Base-by-base conservation (phyloP, 176 grass and related monocot species). In the Oryza australiensis region DNA sequence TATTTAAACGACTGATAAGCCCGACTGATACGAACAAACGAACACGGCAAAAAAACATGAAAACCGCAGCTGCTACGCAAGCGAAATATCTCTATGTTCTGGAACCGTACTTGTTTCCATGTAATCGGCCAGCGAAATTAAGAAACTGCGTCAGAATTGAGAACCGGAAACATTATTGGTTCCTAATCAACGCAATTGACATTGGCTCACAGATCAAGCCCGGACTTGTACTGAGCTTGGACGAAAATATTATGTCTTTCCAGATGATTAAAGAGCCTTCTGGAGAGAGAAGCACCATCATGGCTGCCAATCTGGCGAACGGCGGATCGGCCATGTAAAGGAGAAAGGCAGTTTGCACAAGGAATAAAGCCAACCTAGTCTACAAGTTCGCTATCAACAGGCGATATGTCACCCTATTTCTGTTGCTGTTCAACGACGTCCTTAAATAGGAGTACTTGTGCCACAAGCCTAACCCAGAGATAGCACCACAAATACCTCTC, bases 341-440 rank as follows among this genome's bases (percentile, higher is more conserved):
- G 73, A 68, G 69, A 41, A 70, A 81, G 68, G 29, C 53, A 38
- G 60, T 24, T 84, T 51, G 32, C 70, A 41, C 64, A 64, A 51
- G 28, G 87, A 76, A 85, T 71, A 85, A 88, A 89, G 87, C 38
- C 27, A 62, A 63, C 49, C 66, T 59, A 72, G 67, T 2, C 63
- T 75, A 63, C 79, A 9, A 23, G 4, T 62, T 70, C 24, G 57
- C 48, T n/a, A 75, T 76, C 65, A 72, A 28, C 18, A 49, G 70
- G 12, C 62, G 60, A 80, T 88, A 64, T 78, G 2, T 55, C 20
- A 55, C 18, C 51, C 51, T 22, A 22, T 55, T 80, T 80, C n/a
- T 68, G 87, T 40, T 68, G 37, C 15, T 74, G 7, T 38, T 63
- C 81, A 74, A 38, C 75, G 35, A 37, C 35, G 30, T 29, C 64